A percentile compares a stretch with the other conserved stretches of the same genome.
phyloP scores from a whole-genome alignment of 768 basidiomycete species.

The Phaffia australis region DNA sequence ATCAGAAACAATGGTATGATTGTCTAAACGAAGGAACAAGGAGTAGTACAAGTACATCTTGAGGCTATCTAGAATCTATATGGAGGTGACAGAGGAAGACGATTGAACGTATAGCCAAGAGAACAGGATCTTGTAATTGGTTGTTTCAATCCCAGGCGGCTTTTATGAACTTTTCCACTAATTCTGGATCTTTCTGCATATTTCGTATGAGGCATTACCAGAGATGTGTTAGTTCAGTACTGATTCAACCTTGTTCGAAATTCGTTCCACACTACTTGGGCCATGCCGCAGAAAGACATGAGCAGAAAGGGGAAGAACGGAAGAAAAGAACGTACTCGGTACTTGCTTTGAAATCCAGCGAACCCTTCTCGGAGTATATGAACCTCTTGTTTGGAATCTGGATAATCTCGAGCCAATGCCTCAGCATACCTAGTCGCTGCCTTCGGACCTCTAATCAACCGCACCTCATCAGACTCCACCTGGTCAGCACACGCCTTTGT shows the following conservation, averaged over 20 bases:
- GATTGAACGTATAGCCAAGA: too few relatives aligned
- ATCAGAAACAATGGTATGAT: too few relatives aligned
- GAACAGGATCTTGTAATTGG: too few relatives aligned
- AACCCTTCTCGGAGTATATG: slow-evolving; percentile 9
- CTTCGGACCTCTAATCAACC: not conserved
- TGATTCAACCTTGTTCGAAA: too few relatives aligned
- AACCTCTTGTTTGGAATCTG: slow-evolving; percentile 2
- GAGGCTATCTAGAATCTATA: too few relatives aligned
- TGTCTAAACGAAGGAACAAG: too few relatives aligned
- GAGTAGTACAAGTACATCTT: too few relatives aligned
- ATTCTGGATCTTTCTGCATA: slow-evolving; percentile 3
- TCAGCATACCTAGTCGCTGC: not conserved
- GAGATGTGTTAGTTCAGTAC: not conserved
- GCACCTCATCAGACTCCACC: not conserved
- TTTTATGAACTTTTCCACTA: slow-evolving; percentile 14
- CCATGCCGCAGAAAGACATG: not conserved
- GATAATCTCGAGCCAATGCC: not conserved
- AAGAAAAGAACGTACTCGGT: slow-evolving; percentile 1
- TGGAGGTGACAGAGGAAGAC: too few relatives aligned
- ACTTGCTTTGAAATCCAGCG: not conserved
- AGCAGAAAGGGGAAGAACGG: not conserved
- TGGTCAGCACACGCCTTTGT: too few relatives aligned
- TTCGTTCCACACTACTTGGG: not conserved
- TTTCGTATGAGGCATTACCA: not conserved
- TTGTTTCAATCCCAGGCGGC: slow-evolving; percentile 1